Conservation (phyloP, 768 basidiomycete genomes). For the Leccinum fibrillosum region DNA sequence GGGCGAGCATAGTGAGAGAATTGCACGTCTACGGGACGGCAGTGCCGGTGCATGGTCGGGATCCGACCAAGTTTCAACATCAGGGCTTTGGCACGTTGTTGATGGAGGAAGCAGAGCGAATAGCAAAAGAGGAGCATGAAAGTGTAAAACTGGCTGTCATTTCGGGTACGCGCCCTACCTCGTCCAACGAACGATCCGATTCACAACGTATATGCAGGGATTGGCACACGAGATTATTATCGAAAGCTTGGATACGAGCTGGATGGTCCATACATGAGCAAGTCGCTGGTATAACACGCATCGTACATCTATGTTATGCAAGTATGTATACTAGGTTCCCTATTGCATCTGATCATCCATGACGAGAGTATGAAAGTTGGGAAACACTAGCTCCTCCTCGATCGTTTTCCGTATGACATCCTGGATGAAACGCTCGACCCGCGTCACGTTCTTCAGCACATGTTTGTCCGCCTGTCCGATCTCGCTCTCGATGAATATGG, state of each 20-base stretch:
- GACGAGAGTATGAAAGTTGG: slow-evolving; percentile 86
- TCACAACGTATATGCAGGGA: slow-evolving; percentile 48
- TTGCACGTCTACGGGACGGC: slow-evolving; percentile 98
- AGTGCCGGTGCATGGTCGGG: slow-evolving; percentile 93
- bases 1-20: slow-evolving; percentile 91
- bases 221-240: slow-evolving; percentile 97
- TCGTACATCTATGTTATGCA: slow-evolving; percentile 4
- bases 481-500: slow-evolving; percentile 92
- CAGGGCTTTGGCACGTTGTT: slow-evolving; percentile 94
- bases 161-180: slow-evolving; percentile 59
- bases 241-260: slow-evolving; percentile 89
- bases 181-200: neutral
- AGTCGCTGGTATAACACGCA: slow-evolving; percentile 49
- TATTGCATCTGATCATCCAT: slow-evolving; percentile 39
- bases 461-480: slow-evolving; percentile 96
- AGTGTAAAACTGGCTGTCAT: slow-evolving; percentile 97
- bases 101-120: slow-evolving; percentile 99
- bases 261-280: slow-evolving; percentile 98
- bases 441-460: slow-evolving; percentile 91
- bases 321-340: neutral
- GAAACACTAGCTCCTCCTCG: slow-evolving; percentile 95
- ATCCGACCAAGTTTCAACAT: slow-evolving; percentile 98
- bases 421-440: slow-evolving; percentile 93
- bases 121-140: slow-evolving; percentile 95
- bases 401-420: slow-evolving; percentile 93